Conservation (phyloP, 805 yeast species). For the Kodamaea fukazawae region DNA sequence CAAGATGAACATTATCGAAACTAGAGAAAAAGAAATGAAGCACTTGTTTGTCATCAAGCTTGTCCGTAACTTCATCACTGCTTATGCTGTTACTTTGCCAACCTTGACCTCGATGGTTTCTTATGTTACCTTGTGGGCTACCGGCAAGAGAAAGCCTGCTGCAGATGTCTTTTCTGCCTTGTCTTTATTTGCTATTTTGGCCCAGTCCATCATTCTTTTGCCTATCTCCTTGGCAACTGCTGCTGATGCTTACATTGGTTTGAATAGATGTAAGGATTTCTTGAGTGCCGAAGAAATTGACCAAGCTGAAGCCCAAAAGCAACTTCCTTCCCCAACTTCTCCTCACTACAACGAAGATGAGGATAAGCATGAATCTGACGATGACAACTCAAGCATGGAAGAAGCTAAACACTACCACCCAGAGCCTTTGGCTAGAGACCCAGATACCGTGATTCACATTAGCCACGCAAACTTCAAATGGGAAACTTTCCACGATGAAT, state of each 20-base stretch:
- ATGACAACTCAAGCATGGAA: conserved; percentile 11
- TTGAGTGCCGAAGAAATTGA: conserved; percentile 19
- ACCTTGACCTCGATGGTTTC: conserved; percentile 44
- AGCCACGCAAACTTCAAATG: conserved; percentile 29
- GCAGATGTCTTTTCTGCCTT: conserved; percentile 43
- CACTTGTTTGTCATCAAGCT: conserved; percentile 40
- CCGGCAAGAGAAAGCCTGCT: conserved; percentile 36
- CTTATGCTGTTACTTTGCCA: conserved; percentile 44
- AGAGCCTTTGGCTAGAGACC: neutral
- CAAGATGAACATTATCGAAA: conserved; percentile 31
- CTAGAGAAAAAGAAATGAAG: conserved; percentile 40
- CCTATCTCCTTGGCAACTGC: conserved; percentile 46
- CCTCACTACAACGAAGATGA: no score
- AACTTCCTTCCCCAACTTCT: neutral
- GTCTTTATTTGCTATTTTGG: conserved; percentile 41
- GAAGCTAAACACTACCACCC: neutral
- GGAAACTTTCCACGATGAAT: conserved; percentile 29
- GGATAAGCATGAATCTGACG: neutral
- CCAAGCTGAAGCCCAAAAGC: conserved; percentile 8
- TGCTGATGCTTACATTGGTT: conserved; percentile 44
- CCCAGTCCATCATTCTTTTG: conserved; percentile 42
- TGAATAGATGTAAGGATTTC: conserved; percentile 25
- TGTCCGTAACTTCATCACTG: conserved; percentile 41
- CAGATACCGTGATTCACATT: conserved; percentile 21
- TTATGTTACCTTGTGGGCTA: conserved; percentile 45